These are phyloP conservation scores for Aspergillus awamori DNA, from an alignment of 2,329 filamentous ascomycete species.

Conservation along the genomic window DNA sequence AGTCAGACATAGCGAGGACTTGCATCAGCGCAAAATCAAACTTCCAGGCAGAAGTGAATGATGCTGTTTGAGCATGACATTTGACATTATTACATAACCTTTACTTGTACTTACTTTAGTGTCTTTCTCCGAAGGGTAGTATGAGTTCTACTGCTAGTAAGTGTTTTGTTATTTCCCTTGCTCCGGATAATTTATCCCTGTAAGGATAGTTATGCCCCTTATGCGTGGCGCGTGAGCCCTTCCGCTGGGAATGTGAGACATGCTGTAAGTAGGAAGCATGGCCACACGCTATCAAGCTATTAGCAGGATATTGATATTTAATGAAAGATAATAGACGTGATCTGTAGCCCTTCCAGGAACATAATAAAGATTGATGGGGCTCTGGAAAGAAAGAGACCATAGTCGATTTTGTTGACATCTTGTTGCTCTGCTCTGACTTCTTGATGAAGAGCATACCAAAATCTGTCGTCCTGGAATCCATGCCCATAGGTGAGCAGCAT, in stretches of 20 bases:
- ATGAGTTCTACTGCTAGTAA: background rate
- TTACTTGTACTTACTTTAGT: background rate
- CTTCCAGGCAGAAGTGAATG: too few relatives aligned
- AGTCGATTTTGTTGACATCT: background rate
- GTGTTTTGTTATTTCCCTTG: background rate
- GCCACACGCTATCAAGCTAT: too few relatives aligned
- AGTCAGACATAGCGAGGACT: too few relatives aligned
- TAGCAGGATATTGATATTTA: background rate
- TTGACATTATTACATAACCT: background rate
- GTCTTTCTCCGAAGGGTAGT: background rate
- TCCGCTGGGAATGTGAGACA: background rate
- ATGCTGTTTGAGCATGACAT: too few relatives aligned
- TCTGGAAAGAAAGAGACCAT: background rate
- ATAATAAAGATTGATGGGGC: too few relatives aligned
- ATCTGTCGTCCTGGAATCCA: background rate
- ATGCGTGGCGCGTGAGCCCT: background rate
- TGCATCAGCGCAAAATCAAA: too few relatives aligned
- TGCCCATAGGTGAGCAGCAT: background rate
- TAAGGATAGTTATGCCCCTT: background rate
- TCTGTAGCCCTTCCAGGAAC: too few relatives aligned
- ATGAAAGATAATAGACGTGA: background rate
- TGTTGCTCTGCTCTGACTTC: background rate
- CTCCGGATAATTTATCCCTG: background rate
- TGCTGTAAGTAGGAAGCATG: background rate
- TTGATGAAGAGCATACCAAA: background rate